Percentiles rank a stretch among this genome's conserved stretches.
Conservation (phyloP, 2,329 filamentous ascomycete genomes). For the Xylariales sp. region DNA sequence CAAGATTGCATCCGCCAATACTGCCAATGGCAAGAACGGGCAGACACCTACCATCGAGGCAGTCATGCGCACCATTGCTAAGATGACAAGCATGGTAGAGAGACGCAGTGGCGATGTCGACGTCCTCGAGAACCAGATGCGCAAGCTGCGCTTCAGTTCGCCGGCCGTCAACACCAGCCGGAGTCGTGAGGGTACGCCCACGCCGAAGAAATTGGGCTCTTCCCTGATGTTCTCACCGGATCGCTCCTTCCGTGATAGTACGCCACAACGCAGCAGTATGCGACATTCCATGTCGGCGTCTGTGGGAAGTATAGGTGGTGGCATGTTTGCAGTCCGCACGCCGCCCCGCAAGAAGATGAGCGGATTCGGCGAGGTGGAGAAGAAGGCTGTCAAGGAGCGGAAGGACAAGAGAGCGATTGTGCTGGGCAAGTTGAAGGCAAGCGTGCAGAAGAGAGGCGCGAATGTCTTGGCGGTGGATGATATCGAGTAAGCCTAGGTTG, state of each 20-base stretch:
- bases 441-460: constrained; percentile 45
- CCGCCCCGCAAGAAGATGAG: constrained; percentile 58
- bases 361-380: constrained; percentile 56
- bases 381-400: constrained; percentile 50
- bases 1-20: constrained; percentile 60
- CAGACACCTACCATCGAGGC: constrained; percentile 77
- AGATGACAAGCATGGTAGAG: constrained; percentile 90
- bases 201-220: constrained; percentile 27
- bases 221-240: constrained; percentile 34
- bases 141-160: constrained; percentile 57
- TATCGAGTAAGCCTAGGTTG: constrained; percentile 42
- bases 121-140: constrained; percentile 81
- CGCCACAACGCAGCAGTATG: constrained; percentile 34
- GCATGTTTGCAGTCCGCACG: constrained; percentile 28
- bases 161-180: constrained; percentile 32
- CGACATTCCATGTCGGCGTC: constrained; percentile 39
- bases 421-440: constrained; percentile 44
- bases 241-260: constrained; percentile 29
- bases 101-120: constrained; percentile 88
- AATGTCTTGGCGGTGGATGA: constrained; percentile 46
- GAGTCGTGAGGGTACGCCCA: constrained; percentile 38
- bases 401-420: constrained; percentile 48
- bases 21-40: constrained; percentile 39
- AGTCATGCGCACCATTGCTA: constrained; percentile 83
- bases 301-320: constrained; percentile 27